Base-by-base conservation (phyloP, 1,284 basidiomycete species). In the Leccinum subrobustum region DNA sequence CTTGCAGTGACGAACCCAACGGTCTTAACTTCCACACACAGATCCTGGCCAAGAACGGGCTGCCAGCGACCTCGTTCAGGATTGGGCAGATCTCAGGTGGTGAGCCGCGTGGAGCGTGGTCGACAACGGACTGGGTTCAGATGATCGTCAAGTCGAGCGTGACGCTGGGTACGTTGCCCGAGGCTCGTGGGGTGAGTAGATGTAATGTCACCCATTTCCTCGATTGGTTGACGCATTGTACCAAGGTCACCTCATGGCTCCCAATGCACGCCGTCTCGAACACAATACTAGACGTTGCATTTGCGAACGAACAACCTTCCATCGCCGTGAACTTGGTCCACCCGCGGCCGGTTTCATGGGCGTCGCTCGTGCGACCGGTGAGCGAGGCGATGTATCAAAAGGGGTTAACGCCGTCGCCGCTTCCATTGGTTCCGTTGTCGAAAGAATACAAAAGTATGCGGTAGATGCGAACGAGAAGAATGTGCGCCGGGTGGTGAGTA, bases 291-390 rank as follows among this genome's bases (percentile, higher is more conserved):
- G 67, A 70, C 25, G 58, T 72, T n/a, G 64, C 65, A 1, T 69
- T 75, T 18, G 48, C 64, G 14, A 54, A 64, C 14, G 56, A 63
- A 9, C 27, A 33, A 14, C 63, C 67, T 5, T 60, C 63, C 4
- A 27, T 63, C 2, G 65, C 62, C 0, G 54, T 71, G 9, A 75
- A 75, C 52, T 12, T 76, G 37, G 68, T 75, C 16, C 72, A 75
- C 56, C 71, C 73, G 1, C 64, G 64, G 5, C 67, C 52, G 12
- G 50, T 66, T 9, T 23, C 58, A 44, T 76, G 70, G 71, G 62
- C 37, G 3, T 57, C 58, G 1, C 20, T 74, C 23, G 68, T 75
- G 42, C 54, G 56, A 14, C 50, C 61, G 6, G 61, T 77, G 14
- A 56, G 61, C 9, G 62, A 63, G 6, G 60, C 62, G 1, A 39